Evolutionary conservation across 306 rosid genomes (phyloP).

Genomic region (Glycyrrhiza uralensis): DNA sequence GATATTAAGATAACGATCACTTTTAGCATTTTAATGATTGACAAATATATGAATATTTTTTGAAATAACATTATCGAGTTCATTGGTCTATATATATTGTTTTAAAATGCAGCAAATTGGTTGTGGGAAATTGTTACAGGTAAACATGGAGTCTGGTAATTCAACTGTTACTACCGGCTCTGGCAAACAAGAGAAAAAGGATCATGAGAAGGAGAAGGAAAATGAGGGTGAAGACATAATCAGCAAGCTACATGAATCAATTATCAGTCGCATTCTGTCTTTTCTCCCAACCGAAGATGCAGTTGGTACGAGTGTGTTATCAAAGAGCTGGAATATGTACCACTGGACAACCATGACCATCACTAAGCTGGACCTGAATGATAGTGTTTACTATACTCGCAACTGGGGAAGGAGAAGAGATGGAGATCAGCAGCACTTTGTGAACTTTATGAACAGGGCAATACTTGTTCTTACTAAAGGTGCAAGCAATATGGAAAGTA

Average conservation of each 20-base stretch:
- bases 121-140: neutral
- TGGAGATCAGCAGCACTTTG: neutral
- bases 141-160: neutral
- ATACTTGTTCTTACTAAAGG: neutral
- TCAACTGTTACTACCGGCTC: neutral
- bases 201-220: neutral
- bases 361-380: constrained; percentile 16
- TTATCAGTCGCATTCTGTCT: neutral
- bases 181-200: neutral
- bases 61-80: no score
- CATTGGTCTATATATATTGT: no score
- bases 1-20: no score
- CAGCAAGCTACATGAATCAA: neutral
- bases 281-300: constrained; percentile 16
- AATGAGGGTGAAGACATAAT: neutral
- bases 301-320: neutral
- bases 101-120: neutral
- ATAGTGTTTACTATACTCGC: neutral
- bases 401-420: no score
- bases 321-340: constrained; percentile 1
- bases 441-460: neutral
- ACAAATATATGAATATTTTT: no score
- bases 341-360: neutral
- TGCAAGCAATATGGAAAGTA: neutral
- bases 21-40: no score